phyloP scores from a whole-genome alignment of 1,284 basidiomycete species.

The Vanrija sp. region DNA sequence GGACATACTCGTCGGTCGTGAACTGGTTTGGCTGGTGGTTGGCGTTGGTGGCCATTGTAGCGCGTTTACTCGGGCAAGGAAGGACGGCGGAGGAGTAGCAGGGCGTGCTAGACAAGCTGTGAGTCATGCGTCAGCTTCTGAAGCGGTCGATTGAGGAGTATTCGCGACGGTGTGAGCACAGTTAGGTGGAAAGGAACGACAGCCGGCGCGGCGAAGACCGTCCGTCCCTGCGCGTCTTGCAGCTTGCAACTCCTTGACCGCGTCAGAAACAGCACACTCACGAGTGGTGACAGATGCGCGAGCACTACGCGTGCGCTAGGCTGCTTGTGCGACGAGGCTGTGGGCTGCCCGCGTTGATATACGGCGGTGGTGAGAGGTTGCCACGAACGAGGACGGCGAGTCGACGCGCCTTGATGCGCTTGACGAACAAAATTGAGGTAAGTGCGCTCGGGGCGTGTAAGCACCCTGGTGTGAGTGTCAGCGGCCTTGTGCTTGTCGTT shows the following conservation, averaged over 20 bases:
- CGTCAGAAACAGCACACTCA: too few species aligned
- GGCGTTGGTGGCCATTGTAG: constrained; percentile 17
- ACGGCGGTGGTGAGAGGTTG: not conserved
- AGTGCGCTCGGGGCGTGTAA: not conserved
- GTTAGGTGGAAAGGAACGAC: too few species aligned
- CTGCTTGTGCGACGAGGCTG: not conserved
- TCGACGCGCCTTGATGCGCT: not conserved
- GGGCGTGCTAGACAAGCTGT: not conserved
- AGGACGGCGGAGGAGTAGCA: not conserved
- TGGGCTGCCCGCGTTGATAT: not conserved
- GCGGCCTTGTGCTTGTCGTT: too few species aligned
- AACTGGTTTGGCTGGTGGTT: constrained; percentile 35
- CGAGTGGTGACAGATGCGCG: too few species aligned
- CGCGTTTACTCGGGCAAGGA: not conserved
- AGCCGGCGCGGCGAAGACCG: too few species aligned
- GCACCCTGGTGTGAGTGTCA: not conserved
- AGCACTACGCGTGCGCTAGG: too few species aligned
- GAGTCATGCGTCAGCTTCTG: not conserved
- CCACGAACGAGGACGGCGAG: not conserved
- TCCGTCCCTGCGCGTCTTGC: too few species aligned
- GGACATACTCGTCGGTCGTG: constrained; percentile 67
- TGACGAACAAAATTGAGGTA: not conserved
- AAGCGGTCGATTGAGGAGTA: too few species aligned
- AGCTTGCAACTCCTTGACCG: too few species aligned
- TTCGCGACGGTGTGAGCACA: too few species aligned